A percentile compares a stretch with the other conserved stretches of the same genome.
Conservation (phyloP, 306 rosid genomes). For the Vachellia pachyceras region DNA sequence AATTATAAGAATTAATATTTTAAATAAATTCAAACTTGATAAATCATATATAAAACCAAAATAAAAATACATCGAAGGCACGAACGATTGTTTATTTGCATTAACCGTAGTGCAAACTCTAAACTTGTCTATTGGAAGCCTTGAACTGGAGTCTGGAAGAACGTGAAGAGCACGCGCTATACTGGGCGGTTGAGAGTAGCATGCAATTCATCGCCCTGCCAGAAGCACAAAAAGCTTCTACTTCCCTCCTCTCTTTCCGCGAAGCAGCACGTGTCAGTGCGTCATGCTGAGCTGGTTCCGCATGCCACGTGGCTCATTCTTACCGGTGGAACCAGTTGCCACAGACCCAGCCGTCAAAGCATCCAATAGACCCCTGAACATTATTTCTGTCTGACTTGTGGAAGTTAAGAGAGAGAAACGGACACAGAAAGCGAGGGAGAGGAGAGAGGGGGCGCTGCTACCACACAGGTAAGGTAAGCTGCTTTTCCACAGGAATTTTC, state of each 20-base stretch:
- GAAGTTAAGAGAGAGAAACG: constrained; percentile 38
- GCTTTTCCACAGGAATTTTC: constrained; percentile 32
- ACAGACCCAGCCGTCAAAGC: constrained; percentile 70
- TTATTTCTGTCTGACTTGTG: constrained; percentile 49
- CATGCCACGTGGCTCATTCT: constrained; percentile 45
- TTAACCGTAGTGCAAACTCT: too few species aligned
- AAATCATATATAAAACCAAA: too few species aligned
- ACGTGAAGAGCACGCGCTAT: constrained; percentile 26
- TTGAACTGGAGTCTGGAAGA: too few species aligned
- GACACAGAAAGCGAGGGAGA: constrained; percentile 25
- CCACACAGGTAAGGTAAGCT: constrained; percentile 65
- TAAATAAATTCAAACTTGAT: too few species aligned
- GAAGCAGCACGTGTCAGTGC: constrained; percentile 84
- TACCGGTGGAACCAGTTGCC: constrained; percentile 34
- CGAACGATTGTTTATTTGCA: too few species aligned
- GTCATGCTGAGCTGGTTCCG: constrained; percentile 63
- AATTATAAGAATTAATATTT: too few species aligned
- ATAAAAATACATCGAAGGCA: too few species aligned
- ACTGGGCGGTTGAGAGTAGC: not conserved
- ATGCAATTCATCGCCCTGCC: constrained; percentile 3
- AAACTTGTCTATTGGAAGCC: too few species aligned
- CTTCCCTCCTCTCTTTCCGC: constrained; percentile 53
- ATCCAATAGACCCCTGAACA: constrained; percentile 54
- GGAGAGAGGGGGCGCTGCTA: constrained; percentile 41
- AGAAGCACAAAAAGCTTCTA: constrained; percentile 3